A percentile compares a stretch with the other conserved stretches of the same genome.
These are phyloP conservation scores for Coemansia sp. DNA, from an alignment of 192 early-diverging fungal genomes.

Conservation along the genomic window DNA sequence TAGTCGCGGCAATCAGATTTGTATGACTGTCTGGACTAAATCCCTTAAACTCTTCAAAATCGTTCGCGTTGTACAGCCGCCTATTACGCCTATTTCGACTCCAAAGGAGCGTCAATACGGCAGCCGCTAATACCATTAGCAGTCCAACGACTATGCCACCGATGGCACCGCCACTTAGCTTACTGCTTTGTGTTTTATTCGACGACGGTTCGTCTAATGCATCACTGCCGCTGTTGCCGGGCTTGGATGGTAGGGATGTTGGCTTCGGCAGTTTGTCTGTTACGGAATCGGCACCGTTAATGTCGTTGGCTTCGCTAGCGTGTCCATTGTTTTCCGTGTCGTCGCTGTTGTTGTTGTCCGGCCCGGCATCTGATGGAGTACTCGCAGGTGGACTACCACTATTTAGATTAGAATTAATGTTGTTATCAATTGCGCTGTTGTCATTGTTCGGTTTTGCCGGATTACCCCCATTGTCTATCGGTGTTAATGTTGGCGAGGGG, in stretches of 20 bases:
- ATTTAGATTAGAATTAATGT: neutral
- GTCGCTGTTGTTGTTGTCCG: neutral
- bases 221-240: neutral
- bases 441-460: neutral
- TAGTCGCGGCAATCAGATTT: constrained; percentile 3
- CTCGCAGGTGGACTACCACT: neutral
- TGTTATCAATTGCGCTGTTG: neutral
- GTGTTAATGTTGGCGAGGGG: neutral
- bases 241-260: neutral
- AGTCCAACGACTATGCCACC: constrained; percentile 21
- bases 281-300: too few species aligned
- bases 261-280: neutral
- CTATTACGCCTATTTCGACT: constrained; percentile 25
- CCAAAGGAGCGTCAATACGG: constrained; percentile 23
- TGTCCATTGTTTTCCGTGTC: neutral
- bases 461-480: neutral
- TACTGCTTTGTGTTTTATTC: neutral
- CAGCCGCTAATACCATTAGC: neutral
- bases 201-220: neutral
- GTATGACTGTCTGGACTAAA: constrained; percentile 32
- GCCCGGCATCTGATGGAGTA: neutral
- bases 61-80: constrained; percentile 26
- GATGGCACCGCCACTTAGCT: constrained; percentile 30
- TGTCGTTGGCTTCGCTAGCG: neutral
- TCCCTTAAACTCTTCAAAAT: constrained; percentile 31